phyloP scores from a whole-genome alignment of 768 basidiomycete genomes.

The Auricularia heimuer region DNA sequence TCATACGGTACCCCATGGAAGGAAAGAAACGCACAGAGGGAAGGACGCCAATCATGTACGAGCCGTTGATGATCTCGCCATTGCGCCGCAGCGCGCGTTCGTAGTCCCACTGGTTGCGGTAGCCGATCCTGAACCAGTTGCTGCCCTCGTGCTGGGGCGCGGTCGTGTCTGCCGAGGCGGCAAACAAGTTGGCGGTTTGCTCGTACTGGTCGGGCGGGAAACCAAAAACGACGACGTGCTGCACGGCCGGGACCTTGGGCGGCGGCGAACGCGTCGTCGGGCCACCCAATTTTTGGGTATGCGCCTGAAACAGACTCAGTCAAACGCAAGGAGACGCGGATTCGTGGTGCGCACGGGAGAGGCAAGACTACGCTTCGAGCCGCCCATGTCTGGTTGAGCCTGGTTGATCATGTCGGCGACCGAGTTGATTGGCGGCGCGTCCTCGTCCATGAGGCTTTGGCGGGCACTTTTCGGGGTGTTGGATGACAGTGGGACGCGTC shows the following conservation, averaged over 20 bases:
- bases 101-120: slow-evolving; percentile 59
- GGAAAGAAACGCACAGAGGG: slow-evolving; percentile 54
- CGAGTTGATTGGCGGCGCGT: slow-evolving; percentile 69
- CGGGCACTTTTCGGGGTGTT: slow-evolving; percentile 27
- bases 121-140: slow-evolving; percentile 80
- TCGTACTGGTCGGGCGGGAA: slow-evolving; percentile 75
- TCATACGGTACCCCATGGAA: too few relatives aligned
- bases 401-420: slow-evolving; percentile 67
- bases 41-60: slow-evolving; percentile 79
- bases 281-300: not conserved
- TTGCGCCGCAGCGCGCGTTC: slow-evolving; percentile 72
- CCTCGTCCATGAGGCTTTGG: slow-evolving; percentile 59
- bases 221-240: slow-evolving; percentile 74
- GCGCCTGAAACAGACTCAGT: slow-evolving; percentile 6
- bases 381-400: slow-evolving; percentile 29
- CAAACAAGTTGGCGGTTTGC: slow-evolving; percentile 29
- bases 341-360: not conserved
- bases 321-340: slow-evolving; percentile 1
- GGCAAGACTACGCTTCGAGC: not conserved
- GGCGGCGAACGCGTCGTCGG: slow-evolving; percentile 8
- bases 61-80: slow-evolving; percentile 53
- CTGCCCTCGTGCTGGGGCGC: slow-evolving; percentile 59
- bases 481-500: not conserved
- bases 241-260: slow-evolving; percentile 25
- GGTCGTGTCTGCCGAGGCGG: slow-evolving; percentile 44